phyloP scores from a whole-genome alignment of 306 rosid genomes.

The Cucurbita argyrosperma region DNA sequence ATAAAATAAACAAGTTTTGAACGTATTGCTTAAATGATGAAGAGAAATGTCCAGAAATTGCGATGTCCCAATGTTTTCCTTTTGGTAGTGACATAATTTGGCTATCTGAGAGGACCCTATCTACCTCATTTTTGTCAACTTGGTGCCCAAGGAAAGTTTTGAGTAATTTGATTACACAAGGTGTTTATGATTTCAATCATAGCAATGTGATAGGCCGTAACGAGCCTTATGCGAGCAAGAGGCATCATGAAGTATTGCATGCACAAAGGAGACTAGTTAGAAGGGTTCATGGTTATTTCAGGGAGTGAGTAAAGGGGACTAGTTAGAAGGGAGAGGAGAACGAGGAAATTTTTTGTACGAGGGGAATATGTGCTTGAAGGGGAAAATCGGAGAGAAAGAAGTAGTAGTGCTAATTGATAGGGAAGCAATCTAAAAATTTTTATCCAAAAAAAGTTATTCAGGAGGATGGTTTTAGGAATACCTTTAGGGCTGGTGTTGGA shows the following conservation, averaged over 20 bases:
- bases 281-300: neutral
- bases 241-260: neutral
- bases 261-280: neutral
- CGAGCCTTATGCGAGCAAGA: neutral
- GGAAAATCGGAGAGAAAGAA: neutral
- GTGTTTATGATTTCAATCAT: neutral
- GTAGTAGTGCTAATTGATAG: neutral
- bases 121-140: neutral
- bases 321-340: neutral
- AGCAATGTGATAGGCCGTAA: neutral
- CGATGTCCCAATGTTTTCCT: neutral
- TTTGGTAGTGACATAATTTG: neutral
- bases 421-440: neutral
- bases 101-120: neutral
- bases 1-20: neutral
- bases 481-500: neutral
- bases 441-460: neutral
- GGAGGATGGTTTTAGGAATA: neutral
- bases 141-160: neutral
- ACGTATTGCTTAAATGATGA: neutral
- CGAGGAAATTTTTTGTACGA: neutral
- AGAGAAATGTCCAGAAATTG: neutral
- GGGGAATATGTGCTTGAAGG: neutral
- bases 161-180: neutral
- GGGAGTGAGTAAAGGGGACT: neutral